phyloP scores from a whole-genome alignment of 257 asterid species.

The Scutellaria barbata region DNA sequence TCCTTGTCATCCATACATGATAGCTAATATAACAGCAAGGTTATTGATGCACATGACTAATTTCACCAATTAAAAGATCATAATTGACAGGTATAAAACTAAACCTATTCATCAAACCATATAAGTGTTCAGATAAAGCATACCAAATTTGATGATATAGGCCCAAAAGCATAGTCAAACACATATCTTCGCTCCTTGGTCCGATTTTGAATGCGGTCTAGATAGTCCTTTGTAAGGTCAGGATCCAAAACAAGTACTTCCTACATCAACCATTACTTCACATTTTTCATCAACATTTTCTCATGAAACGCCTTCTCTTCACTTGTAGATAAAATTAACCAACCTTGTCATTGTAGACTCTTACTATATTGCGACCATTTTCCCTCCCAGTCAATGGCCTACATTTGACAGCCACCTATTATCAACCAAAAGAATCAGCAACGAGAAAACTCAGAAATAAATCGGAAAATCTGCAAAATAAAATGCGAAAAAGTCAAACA shows the following conservation, averaged over 20 bases:
- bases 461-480: constrained; percentile 17
- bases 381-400: constrained; percentile 82
- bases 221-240: constrained; percentile 85
- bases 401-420: constrained; percentile 91
- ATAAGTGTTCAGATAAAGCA: constrained; percentile 18
- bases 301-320: constrained; percentile 5
- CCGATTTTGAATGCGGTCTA: constrained; percentile 80
- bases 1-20: constrained; percentile 5
- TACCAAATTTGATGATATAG: constrained; percentile 72
- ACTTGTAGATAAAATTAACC: constrained; percentile 25
- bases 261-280: constrained; percentile 52
- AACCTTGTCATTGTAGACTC: constrained; percentile 83
- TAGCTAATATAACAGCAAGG: constrained; percentile 14
- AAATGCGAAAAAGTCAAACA: background rate
- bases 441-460: constrained; percentile 8
- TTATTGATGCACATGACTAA: constrained; percentile 1
- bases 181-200: constrained; percentile 76
- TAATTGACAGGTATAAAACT: constrained; percentile 9
- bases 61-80: constrained; percentile 23
- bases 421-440: constrained; percentile 16
- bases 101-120: constrained; percentile 2
- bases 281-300: constrained; percentile 27
- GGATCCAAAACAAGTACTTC: constrained; percentile 93
- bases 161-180: constrained; percentile 89
- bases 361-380: constrained; percentile 69